Percentiles rank a stretch among this genome's conserved stretches.
phyloP scores from a whole-genome alignment of 2,329 filamentous ascomycete species.

The Verticillium nubilum region DNA sequence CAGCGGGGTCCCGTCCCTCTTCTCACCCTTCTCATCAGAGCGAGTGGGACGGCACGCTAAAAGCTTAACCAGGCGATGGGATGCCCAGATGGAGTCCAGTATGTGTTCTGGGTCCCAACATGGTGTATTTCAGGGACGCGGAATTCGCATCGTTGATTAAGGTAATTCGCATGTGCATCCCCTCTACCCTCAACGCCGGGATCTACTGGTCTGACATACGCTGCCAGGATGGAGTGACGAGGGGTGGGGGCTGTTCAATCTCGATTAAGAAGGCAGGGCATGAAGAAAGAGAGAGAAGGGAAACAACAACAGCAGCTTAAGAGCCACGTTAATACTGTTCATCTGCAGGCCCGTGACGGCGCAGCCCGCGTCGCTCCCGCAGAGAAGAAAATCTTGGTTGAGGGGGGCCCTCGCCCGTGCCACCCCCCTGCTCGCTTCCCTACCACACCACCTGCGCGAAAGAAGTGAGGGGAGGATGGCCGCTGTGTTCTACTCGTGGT shows the following conservation, averaged over 20 bases:
- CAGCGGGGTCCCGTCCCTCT: neutral
- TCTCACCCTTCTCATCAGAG: neutral
- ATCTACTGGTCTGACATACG: neutral
- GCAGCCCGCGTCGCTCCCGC: neutral
- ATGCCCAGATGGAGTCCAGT: neutral
- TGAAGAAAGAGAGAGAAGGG: too few species aligned
- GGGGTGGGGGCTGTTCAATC: neutral
- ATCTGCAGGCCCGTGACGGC: neutral
- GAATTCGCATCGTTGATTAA: too few species aligned
- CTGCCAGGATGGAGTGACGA: neutral
- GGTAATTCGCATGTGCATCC: too few species aligned
- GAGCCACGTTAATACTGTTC: neutral
- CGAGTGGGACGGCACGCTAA: neutral
- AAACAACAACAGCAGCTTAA: neutral
- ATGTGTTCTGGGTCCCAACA: neutral
- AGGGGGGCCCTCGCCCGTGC: too few species aligned
- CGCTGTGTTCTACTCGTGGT: neutral
- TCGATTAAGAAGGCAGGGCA: neutral
- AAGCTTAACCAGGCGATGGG: neutral
- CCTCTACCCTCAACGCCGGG: neutral
- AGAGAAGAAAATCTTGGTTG: neutral
- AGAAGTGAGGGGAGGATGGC: neutral
- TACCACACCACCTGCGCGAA: too few species aligned
- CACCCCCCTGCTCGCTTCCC: neutral
- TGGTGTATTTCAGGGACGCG: too few species aligned